Conservation (phyloP, 495 filamentous ascomycete species). For the Penicillium simplicissimum region DNA sequence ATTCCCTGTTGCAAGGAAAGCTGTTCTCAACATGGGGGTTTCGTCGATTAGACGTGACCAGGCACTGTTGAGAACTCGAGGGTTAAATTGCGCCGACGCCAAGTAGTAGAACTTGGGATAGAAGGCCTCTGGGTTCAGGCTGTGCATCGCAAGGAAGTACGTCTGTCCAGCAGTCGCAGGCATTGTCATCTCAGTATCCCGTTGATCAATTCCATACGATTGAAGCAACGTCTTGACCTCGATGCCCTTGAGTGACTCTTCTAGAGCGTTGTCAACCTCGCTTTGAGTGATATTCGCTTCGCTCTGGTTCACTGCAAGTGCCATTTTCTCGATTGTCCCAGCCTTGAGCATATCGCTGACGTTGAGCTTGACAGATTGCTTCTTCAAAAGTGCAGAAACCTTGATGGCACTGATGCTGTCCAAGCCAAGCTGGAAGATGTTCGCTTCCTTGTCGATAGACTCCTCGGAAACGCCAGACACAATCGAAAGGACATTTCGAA, state of each 20-base stretch:
- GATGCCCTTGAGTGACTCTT: constrained; percentile 18
- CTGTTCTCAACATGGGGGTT: constrained; percentile 33
- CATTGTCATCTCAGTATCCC: constrained; percentile 19
- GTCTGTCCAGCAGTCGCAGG: constrained; percentile 36
- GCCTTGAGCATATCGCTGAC: constrained; percentile 41
- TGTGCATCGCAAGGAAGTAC: constrained; percentile 38
- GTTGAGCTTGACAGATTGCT: constrained; percentile 29
- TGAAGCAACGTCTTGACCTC: constrained; percentile 21
- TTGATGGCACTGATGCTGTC: constrained; percentile 88
- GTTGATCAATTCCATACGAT: constrained; percentile 21
- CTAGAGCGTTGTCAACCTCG: constrained; percentile 19
- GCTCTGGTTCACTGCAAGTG: constrained; percentile 16
- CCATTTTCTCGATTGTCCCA: constrained; percentile 38
- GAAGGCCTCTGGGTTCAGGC: constrained; percentile 30
- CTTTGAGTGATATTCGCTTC: constrained; percentile 9
- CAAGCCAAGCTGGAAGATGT: constrained; percentile 81
- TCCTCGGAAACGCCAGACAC: constrained; percentile 61
- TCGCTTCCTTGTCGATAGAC: constrained; percentile 61
- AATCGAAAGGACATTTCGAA: constrained; percentile 63
- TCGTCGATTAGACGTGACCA: constrained; percentile 27
- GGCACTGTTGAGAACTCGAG: constrained; percentile 22
- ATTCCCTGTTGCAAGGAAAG: constrained; percentile 30
- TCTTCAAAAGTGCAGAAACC: constrained; percentile 36
- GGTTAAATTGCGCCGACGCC: constrained; percentile 17
- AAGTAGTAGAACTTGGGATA: constrained; percentile 36